These are phyloP conservation scores for Beauveria medogensis DNA, from an alignment of 2,329 filamentous ascomycete genomes.

Conservation along the genomic window DNA sequence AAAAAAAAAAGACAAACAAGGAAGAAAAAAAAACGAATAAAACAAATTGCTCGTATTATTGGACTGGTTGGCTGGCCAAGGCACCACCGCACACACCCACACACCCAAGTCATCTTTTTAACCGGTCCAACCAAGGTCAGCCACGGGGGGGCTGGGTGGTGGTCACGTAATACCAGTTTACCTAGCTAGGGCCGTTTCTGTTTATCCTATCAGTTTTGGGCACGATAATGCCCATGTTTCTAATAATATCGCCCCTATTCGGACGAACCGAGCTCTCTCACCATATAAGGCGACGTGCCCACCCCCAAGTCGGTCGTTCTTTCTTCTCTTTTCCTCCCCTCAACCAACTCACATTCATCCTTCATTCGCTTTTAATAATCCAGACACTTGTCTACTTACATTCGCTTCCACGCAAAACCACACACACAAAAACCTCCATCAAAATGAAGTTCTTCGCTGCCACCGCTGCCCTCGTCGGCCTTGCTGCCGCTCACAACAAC, in stretches of 20 bases:
- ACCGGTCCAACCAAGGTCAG: background rate
- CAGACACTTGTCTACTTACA: constrained; percentile 8
- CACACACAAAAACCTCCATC: constrained; percentile 25
- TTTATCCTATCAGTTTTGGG: background rate
- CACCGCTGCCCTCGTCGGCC: constrained; percentile 36
- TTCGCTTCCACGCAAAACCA: constrained; percentile 4
- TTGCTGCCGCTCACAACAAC: constrained; percentile 38
- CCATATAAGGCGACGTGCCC: constrained; percentile 7
- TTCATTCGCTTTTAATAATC: constrained; percentile 4
- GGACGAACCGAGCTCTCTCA: background rate
- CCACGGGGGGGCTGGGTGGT: background rate
- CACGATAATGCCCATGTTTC: background rate
- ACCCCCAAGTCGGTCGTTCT: background rate
- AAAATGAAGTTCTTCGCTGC: constrained; percentile 58
- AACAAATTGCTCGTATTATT: constrained; percentile 7
- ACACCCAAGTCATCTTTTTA: background rate
- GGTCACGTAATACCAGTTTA: background rate
- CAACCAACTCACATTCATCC: constrained; percentile 8
- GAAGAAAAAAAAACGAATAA: background rate
- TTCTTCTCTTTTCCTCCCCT: background rate
- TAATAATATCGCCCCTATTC: constrained; percentile 6
- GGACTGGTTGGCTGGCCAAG: background rate
- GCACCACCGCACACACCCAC: background rate
- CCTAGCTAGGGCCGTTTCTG: background rate
- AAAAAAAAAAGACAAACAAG: background rate